phyloP scores from a whole-genome alignment of 2,329 filamentous ascomycete species.

The Arthrobotrys entomopaga region DNA sequence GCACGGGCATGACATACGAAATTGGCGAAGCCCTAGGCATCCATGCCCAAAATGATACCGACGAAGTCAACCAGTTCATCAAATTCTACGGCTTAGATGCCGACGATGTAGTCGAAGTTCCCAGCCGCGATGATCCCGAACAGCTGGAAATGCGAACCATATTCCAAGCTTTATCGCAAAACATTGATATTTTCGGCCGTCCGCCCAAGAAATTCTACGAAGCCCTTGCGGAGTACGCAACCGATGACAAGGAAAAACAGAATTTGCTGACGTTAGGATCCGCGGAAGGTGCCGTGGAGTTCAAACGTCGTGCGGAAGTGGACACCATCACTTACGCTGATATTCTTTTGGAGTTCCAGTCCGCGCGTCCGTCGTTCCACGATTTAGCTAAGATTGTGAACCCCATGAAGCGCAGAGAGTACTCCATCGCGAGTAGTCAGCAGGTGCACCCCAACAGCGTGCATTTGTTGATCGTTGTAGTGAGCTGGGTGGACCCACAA shows the following conservation, averaged over 20 bases:
- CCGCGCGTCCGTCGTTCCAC: constrained; percentile 86
- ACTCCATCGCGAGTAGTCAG: constrained; percentile 98
- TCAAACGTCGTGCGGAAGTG: constrained; percentile 90
- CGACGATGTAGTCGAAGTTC: constrained; percentile 88
- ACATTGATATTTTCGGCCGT: constrained; percentile 95
- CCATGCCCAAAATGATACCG: constrained; percentile 89
- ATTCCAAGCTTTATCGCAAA: constrained; percentile 89
- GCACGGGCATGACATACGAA: constrained; percentile 91
- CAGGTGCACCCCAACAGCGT: constrained; percentile 91
- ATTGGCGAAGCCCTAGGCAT: constrained; percentile 97
- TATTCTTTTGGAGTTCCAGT: constrained; percentile 86
- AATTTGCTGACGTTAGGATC: constrained; percentile 80
- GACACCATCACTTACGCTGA: constrained; percentile 93
- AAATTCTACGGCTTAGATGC: constrained; percentile 85
- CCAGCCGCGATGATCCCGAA: constrained; percentile 78
- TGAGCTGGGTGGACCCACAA: constrained; percentile 89
- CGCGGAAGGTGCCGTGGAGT: constrained; percentile 83
- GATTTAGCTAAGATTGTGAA: constrained; percentile 87
- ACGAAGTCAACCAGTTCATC: constrained; percentile 85
- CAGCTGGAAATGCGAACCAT: constrained; percentile 88
- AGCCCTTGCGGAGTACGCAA: constrained; percentile 83
- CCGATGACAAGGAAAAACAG: constrained; percentile 82
- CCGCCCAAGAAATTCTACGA: constrained; percentile 99
- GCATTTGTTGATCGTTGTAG: constrained; percentile 94
- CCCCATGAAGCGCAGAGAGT: constrained; percentile 95